Evolutionary conservation across 2,329 filamentous ascomycete genomes (phyloP).

Genomic region (Blastomyces parvus): DNA sequence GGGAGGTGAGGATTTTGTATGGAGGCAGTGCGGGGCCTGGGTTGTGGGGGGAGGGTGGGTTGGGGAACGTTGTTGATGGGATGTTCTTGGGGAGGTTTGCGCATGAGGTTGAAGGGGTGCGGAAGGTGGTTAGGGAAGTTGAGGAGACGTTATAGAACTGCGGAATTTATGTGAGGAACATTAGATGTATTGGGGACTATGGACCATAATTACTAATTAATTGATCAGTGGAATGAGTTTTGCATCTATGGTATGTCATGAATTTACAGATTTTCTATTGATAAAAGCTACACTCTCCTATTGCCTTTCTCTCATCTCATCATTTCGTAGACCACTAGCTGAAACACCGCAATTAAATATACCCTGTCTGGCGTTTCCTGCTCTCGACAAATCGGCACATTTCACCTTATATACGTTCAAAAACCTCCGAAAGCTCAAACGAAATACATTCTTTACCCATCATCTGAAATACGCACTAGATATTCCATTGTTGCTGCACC

Average conservation of each 20-base stretch:
- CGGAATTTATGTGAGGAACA: not conserved
- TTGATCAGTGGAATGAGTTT: too few species aligned
- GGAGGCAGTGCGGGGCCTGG: constrained; percentile 76
- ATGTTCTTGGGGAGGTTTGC: constrained; percentile 60
- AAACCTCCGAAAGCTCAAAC: too few species aligned
- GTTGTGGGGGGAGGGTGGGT: constrained; percentile 47
- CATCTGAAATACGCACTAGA: not conserved
- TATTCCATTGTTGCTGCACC: not conserved
- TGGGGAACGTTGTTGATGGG: constrained; percentile 21
- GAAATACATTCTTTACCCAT: not conserved
- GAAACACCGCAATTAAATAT: too few species aligned
- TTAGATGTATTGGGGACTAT: not conserved
- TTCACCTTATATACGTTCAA: not conserved
- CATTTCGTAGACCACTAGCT: too few species aligned
- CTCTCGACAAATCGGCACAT: not conserved
- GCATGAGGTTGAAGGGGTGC: constrained; percentile 63
- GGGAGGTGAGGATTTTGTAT: constrained; percentile 62
- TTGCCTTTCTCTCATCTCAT: too few species aligned
- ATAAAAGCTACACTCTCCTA: too few species aligned
- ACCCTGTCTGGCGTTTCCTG: too few species aligned
- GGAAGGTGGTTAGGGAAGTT: constrained; percentile 63
- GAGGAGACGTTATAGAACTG: constrained; percentile 33
- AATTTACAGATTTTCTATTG: too few species aligned
- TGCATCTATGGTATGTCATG: too few species aligned
- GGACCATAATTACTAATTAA: too few species aligned